A percentile compares a stretch with the other conserved stretches of the same genome.
phyloP scores from a whole-genome alignment of 2,329 filamentous ascomycete genomes.

The Aspergillus latus region DNA sequence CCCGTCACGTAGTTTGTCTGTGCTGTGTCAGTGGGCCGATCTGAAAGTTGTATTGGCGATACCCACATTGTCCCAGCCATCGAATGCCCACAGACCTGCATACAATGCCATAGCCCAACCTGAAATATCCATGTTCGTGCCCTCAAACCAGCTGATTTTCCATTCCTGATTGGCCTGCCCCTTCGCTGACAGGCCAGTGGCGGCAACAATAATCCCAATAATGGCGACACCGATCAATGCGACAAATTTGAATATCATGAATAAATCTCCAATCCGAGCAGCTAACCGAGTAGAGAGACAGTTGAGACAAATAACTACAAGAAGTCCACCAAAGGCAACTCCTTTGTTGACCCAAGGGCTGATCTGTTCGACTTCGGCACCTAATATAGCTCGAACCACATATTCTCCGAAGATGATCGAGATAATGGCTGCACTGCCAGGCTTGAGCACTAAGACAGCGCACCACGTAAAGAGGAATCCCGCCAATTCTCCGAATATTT shows the following conservation, averaged over 20 bases:
- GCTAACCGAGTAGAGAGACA: slow-evolving; percentile 87
- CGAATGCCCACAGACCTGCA: slow-evolving; percentile 94
- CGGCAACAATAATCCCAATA: slow-evolving; percentile 83
- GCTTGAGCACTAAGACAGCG: slow-evolving; percentile 89
- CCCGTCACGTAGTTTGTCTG: slow-evolving; percentile 97
- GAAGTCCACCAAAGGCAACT: slow-evolving; percentile 74
- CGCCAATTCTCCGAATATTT: slow-evolving; percentile 90
- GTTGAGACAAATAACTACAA: slow-evolving; percentile 79
- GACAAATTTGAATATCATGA: slow-evolving; percentile 97
- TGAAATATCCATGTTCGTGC: slow-evolving; percentile 74
- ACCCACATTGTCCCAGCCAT: slow-evolving; percentile 94
- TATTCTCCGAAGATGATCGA: slow-evolving; percentile 99
- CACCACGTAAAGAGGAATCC: slow-evolving; percentile 98
- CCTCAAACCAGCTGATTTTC: slow-evolving; percentile 89
- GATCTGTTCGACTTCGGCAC: slow-evolving; percentile 77
- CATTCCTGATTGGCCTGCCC: slow-evolving; percentile 77
- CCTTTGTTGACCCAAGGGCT: slow-evolving; percentile 88
- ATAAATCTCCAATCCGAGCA: slow-evolving; percentile 81
- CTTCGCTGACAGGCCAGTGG: slow-evolving; percentile 76
- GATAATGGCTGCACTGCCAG: slow-evolving; percentile 89
- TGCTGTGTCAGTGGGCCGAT: not conserved
- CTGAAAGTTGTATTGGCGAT: not conserved
- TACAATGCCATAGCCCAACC: slow-evolving; percentile 94
- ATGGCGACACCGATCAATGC: slow-evolving; percentile 83
- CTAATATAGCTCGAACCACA: slow-evolving; percentile 80